Base-by-base conservation (phyloP, 2,329 filamentous ascomycete species). In the Myriosclerotinia curreyana region DNA sequence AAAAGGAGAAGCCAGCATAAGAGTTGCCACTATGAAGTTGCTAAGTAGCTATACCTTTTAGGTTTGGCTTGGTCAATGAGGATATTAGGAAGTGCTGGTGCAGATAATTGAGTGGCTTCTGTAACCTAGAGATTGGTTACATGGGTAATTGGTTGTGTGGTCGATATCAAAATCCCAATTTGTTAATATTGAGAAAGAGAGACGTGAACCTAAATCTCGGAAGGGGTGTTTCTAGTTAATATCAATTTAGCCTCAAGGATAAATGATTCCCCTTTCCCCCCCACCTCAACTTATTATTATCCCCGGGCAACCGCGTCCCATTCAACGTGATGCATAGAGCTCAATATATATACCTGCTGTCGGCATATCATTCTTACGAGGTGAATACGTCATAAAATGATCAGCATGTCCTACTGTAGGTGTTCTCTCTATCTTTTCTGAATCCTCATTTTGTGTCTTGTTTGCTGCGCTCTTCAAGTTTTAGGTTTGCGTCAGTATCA, bases 221-320 rank as follows among this genome's bases (percentile, higher is more conserved):
- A 22, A 6, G 56, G 56, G 20, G 56, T 60, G 56, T 14, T 15
- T 25, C n/a, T 50, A 60, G 46, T 40, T 6, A 12, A 60, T 34
- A 6, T 28, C 22, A 36, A 8, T 60, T 60, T 60, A 60, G 56
- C 31, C 56, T 20, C 14, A 25, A 17, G 50, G 50, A 34, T 52
- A 31, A 52, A 52, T 51, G 3, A 5, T 22, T 44, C 31, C 46
- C n/a, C 58, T 40, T n/a, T n/a, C n/a, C n/a, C n/a, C 42, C 34
- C 46, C 58, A 28, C 48, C 17, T 61, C 48, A 22, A 28, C 53
- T 53, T 53, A n/a, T n/a, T n/a, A n/a, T n/a, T n/a, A 61, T 15
- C 49, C 34, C 22, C 44, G 31, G 56, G 12, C 56, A 5, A 28
- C 28, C 48, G 34, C 34, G 22, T 38, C 6, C 17, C 58, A 52